These are phyloP conservation scores for Pythium dissimile DNA, from an alignment of 352 stramenopile genomes.

Conservation along the genomic window DNA sequence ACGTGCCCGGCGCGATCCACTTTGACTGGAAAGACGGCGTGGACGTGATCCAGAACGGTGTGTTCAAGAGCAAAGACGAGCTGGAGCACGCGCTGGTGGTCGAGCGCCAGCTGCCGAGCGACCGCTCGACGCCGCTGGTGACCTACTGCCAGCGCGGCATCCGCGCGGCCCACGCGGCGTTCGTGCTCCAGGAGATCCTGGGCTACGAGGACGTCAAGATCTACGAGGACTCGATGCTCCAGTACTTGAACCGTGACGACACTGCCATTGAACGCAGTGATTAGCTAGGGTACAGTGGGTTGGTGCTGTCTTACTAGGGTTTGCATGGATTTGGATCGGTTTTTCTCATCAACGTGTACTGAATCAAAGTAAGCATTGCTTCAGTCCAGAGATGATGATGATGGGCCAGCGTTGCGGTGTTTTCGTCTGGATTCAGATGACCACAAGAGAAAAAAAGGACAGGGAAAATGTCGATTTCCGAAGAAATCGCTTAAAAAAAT, in stretches of 20 bases:
- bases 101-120: slow-evolving; percentile 34
- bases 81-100: slow-evolving; percentile 45
- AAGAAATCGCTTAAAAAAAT: too few relatives aligned
- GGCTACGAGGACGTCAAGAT: slow-evolving; percentile 48
- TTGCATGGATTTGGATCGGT: too few relatives aligned
- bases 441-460: not conserved
- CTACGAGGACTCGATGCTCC: slow-evolving; percentile 76
- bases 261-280: slow-evolving; percentile 42
- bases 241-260: slow-evolving; percentile 75
- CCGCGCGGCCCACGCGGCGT: slow-evolving; percentile 61
- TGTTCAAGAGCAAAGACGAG: slow-evolving; percentile 59
- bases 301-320: not conserved
- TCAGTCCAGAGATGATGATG: too few relatives aligned
- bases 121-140: slow-evolving; percentile 42
- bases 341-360: too few relatives aligned
- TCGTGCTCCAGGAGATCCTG: slow-evolving; percentile 62
- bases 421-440: not conserved
- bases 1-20: slow-evolving; percentile 64
- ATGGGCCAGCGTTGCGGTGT: not conserved
- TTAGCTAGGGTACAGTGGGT: not conserved
- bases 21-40: slow-evolving; percentile 72
- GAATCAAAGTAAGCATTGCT: too few relatives aligned
- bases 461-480: too few relatives aligned
- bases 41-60: slow-evolving; percentile 38
- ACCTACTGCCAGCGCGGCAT: slow-evolving; percentile 78